Conservation (phyloP, 257 asterid genomes). For the Nicotiana obtusifolia region DNA sequence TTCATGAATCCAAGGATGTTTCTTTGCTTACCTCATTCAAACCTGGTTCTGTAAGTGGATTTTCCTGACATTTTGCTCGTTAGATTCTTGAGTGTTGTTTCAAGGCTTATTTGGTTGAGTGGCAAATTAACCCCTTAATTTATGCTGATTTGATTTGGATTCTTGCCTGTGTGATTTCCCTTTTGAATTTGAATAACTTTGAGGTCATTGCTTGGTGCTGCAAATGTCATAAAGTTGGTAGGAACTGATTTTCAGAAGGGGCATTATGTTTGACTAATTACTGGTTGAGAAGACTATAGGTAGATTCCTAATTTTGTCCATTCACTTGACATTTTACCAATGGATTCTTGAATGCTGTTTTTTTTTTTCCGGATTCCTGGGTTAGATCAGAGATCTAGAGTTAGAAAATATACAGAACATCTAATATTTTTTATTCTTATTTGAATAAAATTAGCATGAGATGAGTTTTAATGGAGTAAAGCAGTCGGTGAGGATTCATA, state of each 20-base stretch:
- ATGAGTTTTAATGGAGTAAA: no score
- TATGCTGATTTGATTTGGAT: background rate
- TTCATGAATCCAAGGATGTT: slow-evolving; percentile 3
- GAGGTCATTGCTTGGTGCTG: background rate
- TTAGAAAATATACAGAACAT: no score
- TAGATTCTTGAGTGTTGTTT: background rate
- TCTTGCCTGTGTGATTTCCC: background rate
- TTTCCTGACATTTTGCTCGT: background rate
- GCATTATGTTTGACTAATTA: background rate
- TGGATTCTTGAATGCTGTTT: background rate
- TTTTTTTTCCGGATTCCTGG: background rate
- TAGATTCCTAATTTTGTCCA: background rate
- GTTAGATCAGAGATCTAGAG: no score
- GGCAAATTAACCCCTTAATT: no score
- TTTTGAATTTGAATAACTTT: background rate
- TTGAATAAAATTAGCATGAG: no score
- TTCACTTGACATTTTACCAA: background rate
- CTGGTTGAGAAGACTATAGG: background rate
- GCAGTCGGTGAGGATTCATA: no score
- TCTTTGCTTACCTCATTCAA: background rate
- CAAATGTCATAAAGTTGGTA: background rate
- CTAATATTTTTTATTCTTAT: no score
- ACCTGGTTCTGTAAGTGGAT: slow-evolving; percentile 12
- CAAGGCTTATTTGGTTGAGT: background rate
- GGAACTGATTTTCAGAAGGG: background rate